These are phyloP conservation scores for Lyophyllum atratum DNA, from an alignment of 768 basidiomycete species.

Conservation along the genomic window DNA sequence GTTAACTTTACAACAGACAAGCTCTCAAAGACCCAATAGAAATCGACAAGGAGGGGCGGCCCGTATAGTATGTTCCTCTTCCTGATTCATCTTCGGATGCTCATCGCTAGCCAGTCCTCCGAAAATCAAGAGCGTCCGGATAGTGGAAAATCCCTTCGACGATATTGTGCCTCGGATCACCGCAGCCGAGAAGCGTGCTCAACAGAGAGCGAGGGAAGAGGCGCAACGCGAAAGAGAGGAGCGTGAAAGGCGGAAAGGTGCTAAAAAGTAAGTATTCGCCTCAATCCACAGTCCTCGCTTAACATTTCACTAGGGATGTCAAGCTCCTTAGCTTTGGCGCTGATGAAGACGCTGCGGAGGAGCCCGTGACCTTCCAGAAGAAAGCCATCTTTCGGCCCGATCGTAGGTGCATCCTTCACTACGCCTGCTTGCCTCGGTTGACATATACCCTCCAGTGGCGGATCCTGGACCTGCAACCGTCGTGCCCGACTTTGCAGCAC, in stretches of 20 bases:
- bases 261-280: conserved; percentile 72
- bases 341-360: conserved; percentile 66
- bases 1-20: not conserved
- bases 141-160: conserved; percentile 92
- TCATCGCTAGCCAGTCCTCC: conserved; percentile 63
- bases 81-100: not conserved
- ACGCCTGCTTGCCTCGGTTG: conserved; percentile 2
- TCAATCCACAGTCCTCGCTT: not conserved
- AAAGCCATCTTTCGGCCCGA: conserved; percentile 85
- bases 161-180: conserved; percentile 97
- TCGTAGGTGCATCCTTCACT: conserved; percentile 49
- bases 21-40: too few relatives aligned
- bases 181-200: conserved; percentile 84
- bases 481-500: conserved; percentile 43
- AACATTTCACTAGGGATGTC: conserved; percentile 62
- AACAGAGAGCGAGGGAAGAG: conserved; percentile 78
- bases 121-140: conserved; percentile 81
- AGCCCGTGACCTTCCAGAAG: conserved; percentile 61
- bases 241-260: conserved; percentile 66
- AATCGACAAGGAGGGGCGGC: conserved; percentile 71
- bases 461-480: conserved; percentile 28
- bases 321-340: conserved; percentile 88
- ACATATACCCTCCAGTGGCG: conserved; percentile 34
- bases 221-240: conserved; percentile 81
- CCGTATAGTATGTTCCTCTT: conserved; percentile 64